Conservation (phyloP, 2,329 filamentous ascomycete species). For the Thermothelomyces thermophilus region DNA sequence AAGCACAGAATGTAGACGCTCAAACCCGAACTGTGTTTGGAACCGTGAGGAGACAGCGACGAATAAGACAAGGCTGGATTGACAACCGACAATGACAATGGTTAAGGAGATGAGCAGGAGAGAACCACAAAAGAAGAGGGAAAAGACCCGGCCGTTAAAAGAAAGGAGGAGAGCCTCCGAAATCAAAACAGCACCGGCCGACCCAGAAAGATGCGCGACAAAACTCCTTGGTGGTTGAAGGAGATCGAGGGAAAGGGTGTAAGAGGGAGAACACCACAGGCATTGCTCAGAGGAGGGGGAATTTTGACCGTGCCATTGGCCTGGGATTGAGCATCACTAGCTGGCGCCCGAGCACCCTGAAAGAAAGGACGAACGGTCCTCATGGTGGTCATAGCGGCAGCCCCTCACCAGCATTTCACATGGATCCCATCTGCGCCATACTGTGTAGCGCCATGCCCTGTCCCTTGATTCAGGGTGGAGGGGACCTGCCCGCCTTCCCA, state of each 20-base stretch:
- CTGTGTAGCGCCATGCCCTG: background rate
- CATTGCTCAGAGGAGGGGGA: constrained; percentile 24
- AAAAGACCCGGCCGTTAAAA: constrained; percentile 38
- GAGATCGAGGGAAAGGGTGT: constrained; percentile 27
- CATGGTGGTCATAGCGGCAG: constrained; percentile 15
- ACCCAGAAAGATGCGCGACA: constrained; percentile 33
- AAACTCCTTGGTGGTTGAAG: constrained; percentile 27
- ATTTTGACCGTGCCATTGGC: constrained; percentile 25
- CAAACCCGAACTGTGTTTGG: background rate
- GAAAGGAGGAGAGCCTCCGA: constrained; percentile 30
- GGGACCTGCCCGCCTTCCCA: no score
- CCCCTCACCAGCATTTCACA: background rate
- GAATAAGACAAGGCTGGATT: constrained; percentile 10
- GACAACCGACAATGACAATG: constrained; percentile 19
- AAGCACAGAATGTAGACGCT: constrained; percentile 3
- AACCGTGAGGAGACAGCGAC: constrained; percentile 8
- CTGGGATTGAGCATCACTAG: constrained; percentile 20
- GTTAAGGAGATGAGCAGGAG: constrained; percentile 26
- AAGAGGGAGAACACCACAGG: constrained; percentile 17
- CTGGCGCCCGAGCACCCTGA: background rate
- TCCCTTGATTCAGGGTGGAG: background rate
- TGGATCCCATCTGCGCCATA: background rate
- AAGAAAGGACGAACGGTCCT: constrained; percentile 3
- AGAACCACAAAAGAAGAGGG: constrained; percentile 32
- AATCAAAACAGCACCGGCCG: constrained; percentile 35